These are phyloP conservation scores for Hypoxylon perforatum DNA, from an alignment of 495 filamentous ascomycete species.

Conservation along the genomic window DNA sequence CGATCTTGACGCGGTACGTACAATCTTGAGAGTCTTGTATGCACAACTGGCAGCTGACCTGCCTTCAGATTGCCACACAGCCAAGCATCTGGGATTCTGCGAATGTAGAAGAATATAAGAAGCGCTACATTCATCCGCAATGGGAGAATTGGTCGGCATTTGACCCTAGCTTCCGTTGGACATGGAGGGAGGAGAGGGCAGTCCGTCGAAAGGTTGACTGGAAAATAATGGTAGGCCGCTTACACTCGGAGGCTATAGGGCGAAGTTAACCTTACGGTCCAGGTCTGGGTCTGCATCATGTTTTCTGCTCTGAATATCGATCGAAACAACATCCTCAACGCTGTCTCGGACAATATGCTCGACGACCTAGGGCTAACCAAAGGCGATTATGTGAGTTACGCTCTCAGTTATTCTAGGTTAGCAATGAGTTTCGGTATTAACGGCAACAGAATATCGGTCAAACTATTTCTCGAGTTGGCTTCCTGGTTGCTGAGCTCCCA, in stretches of 20 bases:
- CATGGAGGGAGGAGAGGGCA: conserved; percentile 41
- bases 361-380: conserved; percentile 45
- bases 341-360: conserved; percentile 51
- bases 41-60: conserved; percentile 6
- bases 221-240: conserved; percentile 43
- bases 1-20: conserved; percentile 42
- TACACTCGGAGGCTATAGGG: not conserved
- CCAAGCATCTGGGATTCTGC: conserved; percentile 47
- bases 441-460: conserved; percentile 74
- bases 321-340: conserved; percentile 40
- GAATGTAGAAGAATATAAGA: conserved; percentile 43
- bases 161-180: conserved; percentile 42
- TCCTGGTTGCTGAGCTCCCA: conserved; percentile 78
- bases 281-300: conserved; percentile 44
- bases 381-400: conserved; percentile 35
- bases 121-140: conserved; percentile 44
- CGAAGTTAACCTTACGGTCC: conserved; percentile 4
- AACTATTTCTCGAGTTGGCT: conserved; percentile 75
- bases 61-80: conserved; percentile 41
- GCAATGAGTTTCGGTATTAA: not conserved
- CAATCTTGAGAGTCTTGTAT: not conserved
- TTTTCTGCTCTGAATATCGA: conserved; percentile 40
- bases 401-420: not conserved
- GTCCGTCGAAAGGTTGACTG: conserved; percentile 42
- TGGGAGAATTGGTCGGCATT: conserved; percentile 45